Evolutionary conservation across 2,329 filamentous ascomycete species (phyloP), one percentile per base, ranked within the genome.

Genomic region (Fusarium cicatricum): DNA sequence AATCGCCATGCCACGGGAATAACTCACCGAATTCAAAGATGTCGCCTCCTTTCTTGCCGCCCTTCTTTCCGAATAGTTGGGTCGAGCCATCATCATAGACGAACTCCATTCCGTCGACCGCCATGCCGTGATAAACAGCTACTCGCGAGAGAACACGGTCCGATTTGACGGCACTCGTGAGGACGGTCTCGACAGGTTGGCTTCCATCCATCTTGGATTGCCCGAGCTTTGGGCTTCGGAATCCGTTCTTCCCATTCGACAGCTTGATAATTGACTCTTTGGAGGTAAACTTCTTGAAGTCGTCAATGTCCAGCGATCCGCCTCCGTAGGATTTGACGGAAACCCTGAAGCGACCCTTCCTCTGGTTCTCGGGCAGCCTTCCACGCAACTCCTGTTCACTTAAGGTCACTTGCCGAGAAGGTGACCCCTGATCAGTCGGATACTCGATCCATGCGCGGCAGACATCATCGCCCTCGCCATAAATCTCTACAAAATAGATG

Each of bases 31-130:
- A 81, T 14, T 90, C 82, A 76, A 97, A 96, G 39, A 87, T 84
- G 68, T 90, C 87, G 2, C 89, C 88, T 3, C 86, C 86, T 19
- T 82, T 76, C 60, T 88, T 88, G 8, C 89, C 90, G 11, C 89
- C 90, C 49, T 84, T 82, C 69, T 91, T 93, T 34, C 95, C 95
- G 78, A 99, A 96, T 4, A 97, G 74, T 71, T 97, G 92, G 49
- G 82, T 89, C 1, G 90, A 89, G 14, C 85, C 83, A 72, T 98
- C 92, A 69, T 98, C 94, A 70, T 97, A 98, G 55, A 90, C 82
- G 74, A 99, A 98, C 72, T 98, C 94, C 16, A 99, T 75, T 1
- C 95, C 95, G 71, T 96, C 90, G 11, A 98, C 71, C 4, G 89
- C 89, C 54, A 81, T 79, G 2, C 90, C 92, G 66, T 92, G 88